A percentile compares a stretch with the other conserved stretches of the same genome.
Evolutionary conservation across 2,329 filamentous ascomycete species (phyloP).

Genomic region (Xylariaceae sp.): DNA sequence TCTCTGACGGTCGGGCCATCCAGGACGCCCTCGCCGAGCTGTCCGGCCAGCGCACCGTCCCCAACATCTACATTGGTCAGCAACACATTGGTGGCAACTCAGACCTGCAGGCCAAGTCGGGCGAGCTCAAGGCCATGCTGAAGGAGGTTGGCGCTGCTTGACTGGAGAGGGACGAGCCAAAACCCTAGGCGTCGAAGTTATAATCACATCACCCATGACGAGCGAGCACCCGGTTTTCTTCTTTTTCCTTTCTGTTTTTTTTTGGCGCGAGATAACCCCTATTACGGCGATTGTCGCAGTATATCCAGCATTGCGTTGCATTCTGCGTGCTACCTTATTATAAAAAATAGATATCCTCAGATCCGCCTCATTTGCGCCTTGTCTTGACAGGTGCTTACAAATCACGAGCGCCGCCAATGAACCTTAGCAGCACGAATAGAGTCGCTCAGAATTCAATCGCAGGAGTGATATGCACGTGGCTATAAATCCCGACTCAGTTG

Average conservation of each 20-base stretch:
- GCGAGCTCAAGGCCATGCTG: conserved; percentile 61
- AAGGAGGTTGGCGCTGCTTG: conserved; percentile 59
- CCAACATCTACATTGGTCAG: conserved; percentile 88
- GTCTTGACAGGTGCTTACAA: no score
- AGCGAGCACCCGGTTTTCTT: neutral
- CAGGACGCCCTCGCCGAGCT: conserved; percentile 79
- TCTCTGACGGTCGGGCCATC: conserved; percentile 72
- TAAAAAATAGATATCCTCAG: conserved; percentile 9
- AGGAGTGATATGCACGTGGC: no score
- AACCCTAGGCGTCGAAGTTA: conserved; percentile 7
- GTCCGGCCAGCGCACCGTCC: conserved; percentile 79
- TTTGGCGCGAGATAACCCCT: neutral
- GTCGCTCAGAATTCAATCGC: no score
- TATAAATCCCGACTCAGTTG: no score
- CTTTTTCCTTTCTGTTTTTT: neutral
- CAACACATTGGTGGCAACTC: conserved; percentile 97
- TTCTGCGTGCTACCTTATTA: neutral
- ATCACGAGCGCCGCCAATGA: no score
- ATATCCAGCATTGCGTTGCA: neutral
- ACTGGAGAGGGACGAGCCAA: conserved; percentile 22
- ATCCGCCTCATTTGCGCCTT: neutral
- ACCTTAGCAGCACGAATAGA: no score
- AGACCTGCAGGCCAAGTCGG: conserved; percentile 63
- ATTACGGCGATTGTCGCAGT: neutral
- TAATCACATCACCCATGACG: neutral